Base-by-base conservation (phyloP, 768 basidiomycete genomes). In the Saitozyma podzolica region DNA sequence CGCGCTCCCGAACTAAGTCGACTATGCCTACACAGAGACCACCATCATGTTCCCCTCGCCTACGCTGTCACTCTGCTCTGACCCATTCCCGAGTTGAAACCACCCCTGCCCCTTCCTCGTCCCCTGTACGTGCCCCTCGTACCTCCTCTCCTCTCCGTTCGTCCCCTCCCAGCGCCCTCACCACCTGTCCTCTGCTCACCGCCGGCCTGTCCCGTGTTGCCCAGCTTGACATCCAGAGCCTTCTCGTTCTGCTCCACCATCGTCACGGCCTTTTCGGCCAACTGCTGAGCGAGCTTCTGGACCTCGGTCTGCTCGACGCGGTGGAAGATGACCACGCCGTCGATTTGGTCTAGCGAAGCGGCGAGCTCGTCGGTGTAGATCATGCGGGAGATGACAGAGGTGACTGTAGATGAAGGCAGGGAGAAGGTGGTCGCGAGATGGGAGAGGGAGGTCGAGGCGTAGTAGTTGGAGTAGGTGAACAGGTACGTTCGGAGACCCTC, bases 401-500 rank as follows among this genome's bases (percentile, higher is more conserved):
- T 92, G 5, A 97, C 91, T 5, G 87, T 82, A 48, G 89, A 85
- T 54, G 88, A 80, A 4, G 94, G 85, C 40, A 98, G 83, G 9
- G 87, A 88, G 82, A 98, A 97, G 0, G 92, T 94, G 52, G 86
- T 84, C 9, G 94, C 88, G 41, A 99, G 86, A 56, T 94, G 85
- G 0, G 87, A 85, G 50, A 99, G 84, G 1, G 96, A 97, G 43
- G 97, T 84, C 11, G 92, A 90, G 74, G 85, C 88, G 82, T 99
- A 98, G 80, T 92, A 87, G 9, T 92, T 87, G 13, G 94, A 90
- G 79, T 92, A 95, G n/a, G 94, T 95, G 84, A 97, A 96, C 57
- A 99, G 85, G 80, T 97, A 98, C 6, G 96, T 99, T 56, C 92
- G 86, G 52, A 98, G 84, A 37, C 93, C 94, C 79, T 98, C 93